Evolutionary conservation across 1,139 yeast species (phyloP), one percentile per base, ranked within the genome.

Genomic region (Lodderomyces elongisporus): DNA sequence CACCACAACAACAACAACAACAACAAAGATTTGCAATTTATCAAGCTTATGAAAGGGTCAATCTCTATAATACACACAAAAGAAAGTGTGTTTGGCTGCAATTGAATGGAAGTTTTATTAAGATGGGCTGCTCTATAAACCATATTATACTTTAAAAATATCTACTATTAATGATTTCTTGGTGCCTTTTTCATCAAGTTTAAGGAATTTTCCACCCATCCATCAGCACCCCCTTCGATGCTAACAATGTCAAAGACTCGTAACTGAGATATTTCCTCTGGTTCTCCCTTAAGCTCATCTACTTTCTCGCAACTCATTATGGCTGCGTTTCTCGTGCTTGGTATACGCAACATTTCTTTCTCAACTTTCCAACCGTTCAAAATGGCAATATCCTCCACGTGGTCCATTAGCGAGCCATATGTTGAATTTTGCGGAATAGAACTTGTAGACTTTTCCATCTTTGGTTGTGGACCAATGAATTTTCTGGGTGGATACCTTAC

Each of bases 321-420:
- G 0, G 97, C 96, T 1, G 94, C 89, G 49, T 89, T 91, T 52
- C 97, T 67, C 0, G 98, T 91, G 40, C 96, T 85, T 17, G 98
- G 98, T 26, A 91, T 91, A 41, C 98, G 68, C 32, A 91, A 61
- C 82, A 85, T 82, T 53, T 91, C 97, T 46, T 80, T 76, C 49
- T 85, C 83, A 2, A 81, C 83, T 8, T 69, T 60, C 97, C 97
- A 91, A 0, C 96, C 97, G 49, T 77, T 77, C 34, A 65, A 54
- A 21, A 53, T 53, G 0, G 96, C 77, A 17, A 88, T 51, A 23
- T 76, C 77, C 42, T 79, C 87, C 4, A 83, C 93, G 52, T 85
- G 94, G 40, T 85, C 93, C 1, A 88, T 95, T 32, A 88, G 64
- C 0, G 91, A 79, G 0, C 88, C 89, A 53, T 88, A 89, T 9